These are phyloP conservation scores for Akebia trifoliata DNA, from an alignment of 164 flowering plant genomes.

Conservation along the genomic window DNA sequence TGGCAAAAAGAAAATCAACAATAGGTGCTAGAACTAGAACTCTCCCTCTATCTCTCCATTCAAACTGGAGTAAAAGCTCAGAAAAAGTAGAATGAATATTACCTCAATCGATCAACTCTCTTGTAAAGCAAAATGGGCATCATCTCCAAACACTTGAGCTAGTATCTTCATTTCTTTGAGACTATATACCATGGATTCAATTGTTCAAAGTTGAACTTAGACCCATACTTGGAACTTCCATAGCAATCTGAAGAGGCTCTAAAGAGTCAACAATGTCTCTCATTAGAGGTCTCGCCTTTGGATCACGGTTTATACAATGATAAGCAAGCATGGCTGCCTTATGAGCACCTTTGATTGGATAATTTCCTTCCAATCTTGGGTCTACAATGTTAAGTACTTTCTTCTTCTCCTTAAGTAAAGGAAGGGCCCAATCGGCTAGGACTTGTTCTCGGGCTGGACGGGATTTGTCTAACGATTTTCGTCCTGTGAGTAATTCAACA, in stretches of 20 bases:
- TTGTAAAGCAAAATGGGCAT: background rate
- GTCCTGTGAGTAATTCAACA: conserved; percentile 78
- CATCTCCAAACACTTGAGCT: background rate
- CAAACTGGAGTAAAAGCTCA: too few relatives aligned
- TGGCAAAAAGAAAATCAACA: background rate
- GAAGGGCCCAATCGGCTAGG: conserved; percentile 80
- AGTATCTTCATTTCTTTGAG: conserved; percentile 2
- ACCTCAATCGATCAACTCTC: background rate
- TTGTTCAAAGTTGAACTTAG: background rate
- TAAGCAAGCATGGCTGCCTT: conserved; percentile 95
- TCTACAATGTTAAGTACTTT: conserved; percentile 66
- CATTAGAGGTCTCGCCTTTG: conserved; percentile 92
- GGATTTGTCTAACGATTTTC: conserved; percentile 71
- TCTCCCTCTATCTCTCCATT: background rate
- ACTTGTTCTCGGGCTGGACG: conserved; percentile 75
- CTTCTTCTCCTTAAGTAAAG: conserved; percentile 73
- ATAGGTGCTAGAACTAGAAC: background rate
- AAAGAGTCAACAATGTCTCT: conserved; percentile 82
- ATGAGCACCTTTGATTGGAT: conserved; percentile 69
- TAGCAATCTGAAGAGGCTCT: conserved; percentile 66
- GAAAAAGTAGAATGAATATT: too few relatives aligned
- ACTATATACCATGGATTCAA: background rate
- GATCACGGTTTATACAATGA: conserved; percentile 80
- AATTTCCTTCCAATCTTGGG: conserved; percentile 73
- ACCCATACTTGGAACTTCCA: conserved; percentile 20